Evolutionary conservation across 257 asterid species (phyloP), one percentile per base, ranked within the genome.

Genomic region (Lithospermum erythrorhizon): DNA sequence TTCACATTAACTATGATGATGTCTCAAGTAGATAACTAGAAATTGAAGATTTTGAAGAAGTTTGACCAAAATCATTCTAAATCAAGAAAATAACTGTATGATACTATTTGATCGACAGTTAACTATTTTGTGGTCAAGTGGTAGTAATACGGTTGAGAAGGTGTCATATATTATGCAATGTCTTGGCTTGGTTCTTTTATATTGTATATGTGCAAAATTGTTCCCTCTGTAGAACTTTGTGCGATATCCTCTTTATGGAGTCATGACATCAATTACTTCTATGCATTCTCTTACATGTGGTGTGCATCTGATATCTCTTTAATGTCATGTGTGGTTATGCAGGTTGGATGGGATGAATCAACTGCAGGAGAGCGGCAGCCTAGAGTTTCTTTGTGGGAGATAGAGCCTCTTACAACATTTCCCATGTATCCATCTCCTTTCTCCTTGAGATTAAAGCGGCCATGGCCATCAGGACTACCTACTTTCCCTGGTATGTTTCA

Each of bases 301-400:
- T 41, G 17, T 13, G 15, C 48, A 41, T 41, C 17, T 13, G 49
- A 41, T 41, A 41, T 13, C 49, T 41, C 49, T 41, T 0, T 63
- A 16, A 59, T 22, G 61, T 41, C 64, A 47, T 55, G 63, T 45
- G 41, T 73, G 22, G 22, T 49, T 55, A 15, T 75, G 76, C 81
- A 89, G 97, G 95, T 89, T 37, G 97, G 97, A 45, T 87, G 97
- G 97, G 97, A 89, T 73, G 97, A 89, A 74, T 89, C 97, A 66
- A 89, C 95, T 63, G 94, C 97, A 10, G 95, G 95, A 53, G 97
- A 89, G 74, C 84, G 95, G 78, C 97, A 87, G 69, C 97, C 93
- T 8, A 79, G 95, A 71, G 97, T 87, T 67, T 89, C 97, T 29
- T 65, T 89, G 72, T 89, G 97, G 97, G 97, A 87, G 68, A 83